Evolutionary conservation across 805 yeast genomes (phyloP).

Genomic region (Scheffersomyces lignosus): DNA sequence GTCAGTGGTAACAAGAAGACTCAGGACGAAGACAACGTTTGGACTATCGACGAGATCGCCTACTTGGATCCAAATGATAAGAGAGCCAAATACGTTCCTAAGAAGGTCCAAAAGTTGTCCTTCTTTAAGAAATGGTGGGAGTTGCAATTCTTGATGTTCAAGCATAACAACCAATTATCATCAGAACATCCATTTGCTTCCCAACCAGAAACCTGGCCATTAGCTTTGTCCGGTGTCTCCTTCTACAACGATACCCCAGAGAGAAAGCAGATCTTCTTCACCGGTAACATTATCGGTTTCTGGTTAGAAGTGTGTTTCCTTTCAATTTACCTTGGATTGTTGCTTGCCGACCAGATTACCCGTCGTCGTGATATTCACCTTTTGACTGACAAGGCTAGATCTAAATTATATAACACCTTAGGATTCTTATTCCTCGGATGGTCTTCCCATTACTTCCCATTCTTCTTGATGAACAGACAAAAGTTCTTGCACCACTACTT

Average conservation of each 20-base stretch:
- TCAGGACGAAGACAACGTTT: constrained; percentile 62
- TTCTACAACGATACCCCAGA: constrained; percentile 82
- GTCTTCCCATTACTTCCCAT: constrained; percentile 87
- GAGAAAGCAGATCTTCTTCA: constrained; percentile 78
- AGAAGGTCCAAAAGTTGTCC: constrained; percentile 59
- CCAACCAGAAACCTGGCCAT: constrained; percentile 89
- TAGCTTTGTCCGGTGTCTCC: constrained; percentile 85
- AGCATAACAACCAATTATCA: constrained; percentile 83
- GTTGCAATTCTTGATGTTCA: constrained; percentile 84
- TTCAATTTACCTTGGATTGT: constrained; percentile 60
- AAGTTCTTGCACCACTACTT: constrained; percentile 91
- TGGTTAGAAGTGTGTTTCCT: constrained; percentile 74
- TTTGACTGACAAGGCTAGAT: constrained; percentile 60
- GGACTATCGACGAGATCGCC: constrained; percentile 74
- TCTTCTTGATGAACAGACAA: constrained; percentile 90
- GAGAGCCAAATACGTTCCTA: constrained; percentile 66
- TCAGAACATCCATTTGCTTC: constrained; percentile 96
- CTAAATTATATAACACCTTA: constrained; percentile 72
- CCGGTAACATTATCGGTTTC: constrained; percentile 91
- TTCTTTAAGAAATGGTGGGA: constrained; percentile 89
- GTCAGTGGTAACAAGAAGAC: constrained; percentile 91
- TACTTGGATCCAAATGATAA: constrained; percentile 53
- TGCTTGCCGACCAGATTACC: constrained; percentile 74
- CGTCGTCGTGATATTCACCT: constrained; percentile 67
- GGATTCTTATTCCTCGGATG: constrained; percentile 86